A percentile compares a stretch with the other conserved stretches of the same genome.
Conservation (phyloP, 495 filamentous ascomycete species). For the Xeromyces bisporus region DNA sequence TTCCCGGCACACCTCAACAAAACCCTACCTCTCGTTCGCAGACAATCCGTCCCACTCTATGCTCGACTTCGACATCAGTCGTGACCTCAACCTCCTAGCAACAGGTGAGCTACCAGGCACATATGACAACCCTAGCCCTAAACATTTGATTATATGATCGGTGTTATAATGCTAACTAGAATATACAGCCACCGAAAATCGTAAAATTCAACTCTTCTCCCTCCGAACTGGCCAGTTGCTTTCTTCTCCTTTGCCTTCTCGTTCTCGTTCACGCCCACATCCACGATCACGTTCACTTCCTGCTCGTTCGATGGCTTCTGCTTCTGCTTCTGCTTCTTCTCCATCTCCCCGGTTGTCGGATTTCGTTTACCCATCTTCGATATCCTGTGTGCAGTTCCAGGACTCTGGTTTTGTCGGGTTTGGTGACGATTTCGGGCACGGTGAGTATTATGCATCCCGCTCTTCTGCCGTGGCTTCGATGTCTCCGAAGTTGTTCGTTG, state of each 20-base stretch:
- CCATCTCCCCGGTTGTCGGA: conserved; percentile 8
- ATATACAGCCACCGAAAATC: conserved; percentile 15
- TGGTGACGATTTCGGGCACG: no score
- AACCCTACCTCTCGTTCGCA: conserved; percentile 21
- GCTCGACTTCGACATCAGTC: conserved; percentile 21
- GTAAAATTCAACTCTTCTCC: conserved; percentile 24
- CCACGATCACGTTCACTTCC: no score
- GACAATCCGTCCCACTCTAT: conserved; percentile 9
- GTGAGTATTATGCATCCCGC: no score
- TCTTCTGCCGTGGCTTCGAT: conserved; percentile 2
- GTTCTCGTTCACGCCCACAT: no score
- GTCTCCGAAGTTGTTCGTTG: conserved; percentile 20
- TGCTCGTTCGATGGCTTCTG: conserved; percentile 17
- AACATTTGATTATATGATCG: no score
- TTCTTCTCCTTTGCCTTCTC: no score
- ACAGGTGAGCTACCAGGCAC: conserved; percentile 21
- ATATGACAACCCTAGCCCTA: no score
- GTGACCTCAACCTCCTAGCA: conserved; percentile 23
- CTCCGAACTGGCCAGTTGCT: conserved; percentile 19
- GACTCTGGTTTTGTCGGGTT: no score
- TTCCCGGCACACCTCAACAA: conserved; percentile 14
- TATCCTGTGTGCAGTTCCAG: conserved; percentile 23
- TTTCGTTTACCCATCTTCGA: conserved; percentile 12
- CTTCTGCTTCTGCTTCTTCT: conserved; percentile 1
- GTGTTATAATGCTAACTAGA: no score